These are phyloP conservation scores for Fonsecaea pugnacius DNA, from an alignment of 2,329 filamentous ascomycete genomes.

Conservation along the genomic window DNA sequence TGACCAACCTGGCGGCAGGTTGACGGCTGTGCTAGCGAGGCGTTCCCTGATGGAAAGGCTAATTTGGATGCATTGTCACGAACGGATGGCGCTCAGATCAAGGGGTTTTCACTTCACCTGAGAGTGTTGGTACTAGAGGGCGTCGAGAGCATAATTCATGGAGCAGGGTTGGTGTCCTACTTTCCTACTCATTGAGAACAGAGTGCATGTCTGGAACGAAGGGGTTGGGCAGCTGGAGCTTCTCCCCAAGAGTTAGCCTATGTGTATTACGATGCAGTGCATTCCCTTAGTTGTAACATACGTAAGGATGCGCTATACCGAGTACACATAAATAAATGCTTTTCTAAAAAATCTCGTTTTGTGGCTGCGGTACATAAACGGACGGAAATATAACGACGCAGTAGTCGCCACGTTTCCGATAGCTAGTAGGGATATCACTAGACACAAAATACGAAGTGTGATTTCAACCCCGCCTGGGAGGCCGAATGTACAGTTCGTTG, in stretches of 20 bases:
- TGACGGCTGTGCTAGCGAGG: conserved; percentile 22
- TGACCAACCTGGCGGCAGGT: not conserved
- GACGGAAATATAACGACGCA: not conserved
- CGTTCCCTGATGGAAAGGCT: conserved; percentile 20
- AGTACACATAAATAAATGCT: too few relatives aligned
- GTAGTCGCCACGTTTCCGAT: not conserved
- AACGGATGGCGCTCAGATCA: conserved; percentile 7
- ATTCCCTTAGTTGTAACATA: not conserved
- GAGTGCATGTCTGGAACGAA: too few relatives aligned
- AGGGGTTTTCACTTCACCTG: not conserved
- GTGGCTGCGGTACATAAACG: not conserved
- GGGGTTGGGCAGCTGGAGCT: not conserved
- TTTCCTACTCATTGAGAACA: not conserved
- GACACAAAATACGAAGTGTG: not conserved
- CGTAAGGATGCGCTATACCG: too few relatives aligned
- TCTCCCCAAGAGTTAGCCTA: not conserved
- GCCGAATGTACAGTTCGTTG: not conserved
- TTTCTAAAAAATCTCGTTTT: not conserved
- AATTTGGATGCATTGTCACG: conserved; percentile 18
- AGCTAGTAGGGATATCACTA: not conserved
- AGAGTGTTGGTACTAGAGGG: not conserved
- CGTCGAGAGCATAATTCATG: not conserved
- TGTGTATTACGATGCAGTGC: not conserved
- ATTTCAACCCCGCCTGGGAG: not conserved
- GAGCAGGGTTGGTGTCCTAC: not conserved